phyloP scores from a whole-genome alignment of 495 filamentous ascomycete genomes.

The Tetracladium marchalianum region DNA sequence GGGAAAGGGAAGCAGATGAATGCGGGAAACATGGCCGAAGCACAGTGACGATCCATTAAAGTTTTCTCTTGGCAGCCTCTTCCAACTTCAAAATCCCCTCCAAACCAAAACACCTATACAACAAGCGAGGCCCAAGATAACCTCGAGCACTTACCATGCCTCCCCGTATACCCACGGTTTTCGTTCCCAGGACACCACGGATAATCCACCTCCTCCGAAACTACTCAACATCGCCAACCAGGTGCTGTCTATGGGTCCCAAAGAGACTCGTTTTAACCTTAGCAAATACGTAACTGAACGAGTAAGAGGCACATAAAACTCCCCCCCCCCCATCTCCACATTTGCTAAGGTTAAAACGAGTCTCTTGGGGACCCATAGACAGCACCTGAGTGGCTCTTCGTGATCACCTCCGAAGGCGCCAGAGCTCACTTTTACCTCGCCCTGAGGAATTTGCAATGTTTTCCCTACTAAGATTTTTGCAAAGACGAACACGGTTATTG shows the following conservation, averaged over 20 bases:
- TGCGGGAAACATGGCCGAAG: too few species aligned
- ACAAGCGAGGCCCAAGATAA: too few species aligned
- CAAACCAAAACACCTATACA: too few species aligned
- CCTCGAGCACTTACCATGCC: constrained; percentile 1
- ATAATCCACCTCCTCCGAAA: not conserved
- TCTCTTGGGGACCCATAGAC: too few species aligned
- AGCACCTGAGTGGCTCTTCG: constrained; percentile 46
- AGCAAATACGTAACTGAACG: too few species aligned
- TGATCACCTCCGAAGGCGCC: constrained; percentile 61
- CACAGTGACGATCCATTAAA: too few species aligned
- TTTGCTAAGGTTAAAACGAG: not conserved
- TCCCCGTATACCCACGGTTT: not conserved
- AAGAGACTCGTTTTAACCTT: too few species aligned
- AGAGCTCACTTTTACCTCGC: constrained; percentile 54
- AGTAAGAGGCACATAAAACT: too few species aligned
- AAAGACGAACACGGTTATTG: constrained; percentile 79
- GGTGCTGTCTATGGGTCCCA: too few species aligned
- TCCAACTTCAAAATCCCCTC: too few species aligned
- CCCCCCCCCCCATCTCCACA: constrained; percentile 7
- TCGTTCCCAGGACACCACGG: not conserved
- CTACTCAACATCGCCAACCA: constrained; percentile 12
- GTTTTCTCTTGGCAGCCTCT: too few species aligned
- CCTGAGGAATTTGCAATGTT: constrained; percentile 63
- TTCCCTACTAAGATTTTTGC: constrained; percentile 68
- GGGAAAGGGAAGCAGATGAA: too few species aligned